phyloP scores from a whole-genome alignment of 306 rosid genomes.

The Castanea sativa region DNA sequence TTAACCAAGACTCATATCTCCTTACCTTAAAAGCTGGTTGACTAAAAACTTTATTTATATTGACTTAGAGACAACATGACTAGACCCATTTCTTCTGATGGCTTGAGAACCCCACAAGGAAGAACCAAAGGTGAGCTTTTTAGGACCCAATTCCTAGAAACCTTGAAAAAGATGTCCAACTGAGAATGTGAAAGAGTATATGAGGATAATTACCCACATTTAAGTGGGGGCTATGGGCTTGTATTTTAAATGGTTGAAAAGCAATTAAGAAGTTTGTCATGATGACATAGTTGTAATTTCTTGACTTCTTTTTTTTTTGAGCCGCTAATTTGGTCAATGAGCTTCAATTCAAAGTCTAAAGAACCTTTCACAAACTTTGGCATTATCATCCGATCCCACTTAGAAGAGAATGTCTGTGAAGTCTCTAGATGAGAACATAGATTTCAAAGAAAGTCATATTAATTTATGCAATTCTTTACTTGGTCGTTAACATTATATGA shows the following conservation, averaged over 20 bases:
- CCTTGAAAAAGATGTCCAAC: slow-evolving; percentile 15
- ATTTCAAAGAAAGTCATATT: too few relatives aligned
- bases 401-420: slow-evolving; percentile 14
- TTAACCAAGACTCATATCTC: slow-evolving; percentile 19
- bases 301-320: slow-evolving; percentile 17
- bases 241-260: not conserved
- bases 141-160: slow-evolving; percentile 27
- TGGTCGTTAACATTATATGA: too few relatives aligned
- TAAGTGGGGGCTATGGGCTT: slow-evolving; percentile 18
- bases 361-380: slow-evolving; percentile 15
- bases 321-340: slow-evolving; percentile 31
- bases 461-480: too few relatives aligned
- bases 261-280: slow-evolving; percentile 18
- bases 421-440: not conserved
- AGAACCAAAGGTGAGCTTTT: slow-evolving; percentile 34
- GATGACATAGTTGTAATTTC: slow-evolving; percentile 34
- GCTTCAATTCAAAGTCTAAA: slow-evolving; percentile 40
- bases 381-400: slow-evolving; percentile 37
- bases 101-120: slow-evolving; percentile 25
- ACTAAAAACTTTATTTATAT: slow-evolving; percentile 6
- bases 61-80: slow-evolving; percentile 23
- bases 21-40: slow-evolving; percentile 11
- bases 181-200: slow-evolving; percentile 14
- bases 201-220: slow-evolving; percentile 18
- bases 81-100: slow-evolving; percentile 10